Conservation (phyloP, 106 monocot genomes). For the Gastrodia elata region DNA sequence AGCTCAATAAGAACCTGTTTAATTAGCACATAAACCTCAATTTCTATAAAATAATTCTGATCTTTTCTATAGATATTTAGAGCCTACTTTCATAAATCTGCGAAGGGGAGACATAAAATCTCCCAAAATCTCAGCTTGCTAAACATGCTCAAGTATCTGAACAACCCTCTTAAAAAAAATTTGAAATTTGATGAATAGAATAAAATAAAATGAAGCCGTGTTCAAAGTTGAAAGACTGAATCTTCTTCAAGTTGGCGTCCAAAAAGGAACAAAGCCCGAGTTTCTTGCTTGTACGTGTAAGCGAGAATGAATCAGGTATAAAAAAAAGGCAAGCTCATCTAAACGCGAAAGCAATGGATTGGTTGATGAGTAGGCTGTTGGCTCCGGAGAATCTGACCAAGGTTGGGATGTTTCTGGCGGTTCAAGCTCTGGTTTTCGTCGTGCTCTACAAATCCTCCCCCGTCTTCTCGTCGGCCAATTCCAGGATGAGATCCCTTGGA, state of each 20-base stretch:
- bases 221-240: not conserved
- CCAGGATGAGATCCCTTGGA: constrained; percentile 8
- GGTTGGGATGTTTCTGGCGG: constrained; percentile 24
- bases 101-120: too few relatives aligned
- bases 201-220: not conserved
- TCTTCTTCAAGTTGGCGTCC: not conserved
- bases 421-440: constrained; percentile 41
- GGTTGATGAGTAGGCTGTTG: constrained; percentile 4
- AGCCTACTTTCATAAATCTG: too few relatives aligned
- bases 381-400: constrained; percentile 4
- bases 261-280: not conserved
- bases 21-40: too few relatives aligned
- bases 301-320: not conserved
- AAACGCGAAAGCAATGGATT: not conserved
- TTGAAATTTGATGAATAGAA: not conserved
- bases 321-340: not conserved
- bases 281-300: not conserved
- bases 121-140: too few relatives aligned
- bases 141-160: too few relatives aligned
- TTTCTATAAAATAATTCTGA: too few relatives aligned
- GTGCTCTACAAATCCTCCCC: constrained; percentile 35
- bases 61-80: too few relatives aligned
- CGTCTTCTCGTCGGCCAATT: constrained; percentile 29
- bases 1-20: too few relatives aligned
- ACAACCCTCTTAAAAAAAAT: too few relatives aligned